A percentile compares a stretch with the other conserved stretches of the same genome.
phyloP scores from a whole-genome alignment of 1,139 yeast species.

The Sugiyamaella pinicola region DNA sequence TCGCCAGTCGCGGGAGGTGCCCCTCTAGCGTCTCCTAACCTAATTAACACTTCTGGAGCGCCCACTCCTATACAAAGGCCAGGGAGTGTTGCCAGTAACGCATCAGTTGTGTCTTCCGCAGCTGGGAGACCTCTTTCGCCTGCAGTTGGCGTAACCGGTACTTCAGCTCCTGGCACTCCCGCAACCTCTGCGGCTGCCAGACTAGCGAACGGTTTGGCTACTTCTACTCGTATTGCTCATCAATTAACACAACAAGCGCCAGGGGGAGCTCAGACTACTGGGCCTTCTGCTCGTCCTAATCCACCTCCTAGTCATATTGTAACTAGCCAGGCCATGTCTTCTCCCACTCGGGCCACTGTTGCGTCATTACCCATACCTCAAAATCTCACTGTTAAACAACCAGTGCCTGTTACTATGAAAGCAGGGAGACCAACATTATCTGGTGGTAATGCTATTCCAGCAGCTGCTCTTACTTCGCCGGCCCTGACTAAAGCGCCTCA shows the following conservation, averaged over 20 bases:
- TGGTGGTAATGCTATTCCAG: conserved; percentile 81
- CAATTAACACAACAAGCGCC: conserved; percentile 15
- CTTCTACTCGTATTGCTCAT: conserved; percentile 11
- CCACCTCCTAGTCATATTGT: conserved; percentile 33
- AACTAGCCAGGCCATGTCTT: conserved; percentile 32
- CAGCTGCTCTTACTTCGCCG: conserved; percentile 70
- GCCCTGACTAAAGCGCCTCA: conserved; percentile 75
- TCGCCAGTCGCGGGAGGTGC: conserved; percentile 11
- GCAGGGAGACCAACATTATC: conserved; percentile 77
- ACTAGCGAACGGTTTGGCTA: conserved; percentile 16
- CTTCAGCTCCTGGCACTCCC: conserved; percentile 17
- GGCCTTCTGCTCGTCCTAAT: conserved; percentile 39
- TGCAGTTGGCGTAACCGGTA: conserved; percentile 9
- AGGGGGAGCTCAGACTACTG: conserved; percentile 27
- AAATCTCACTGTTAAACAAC: conserved; percentile 64
- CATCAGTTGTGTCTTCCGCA: conserved; percentile 9
- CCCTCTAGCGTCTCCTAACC: conserved; percentile 9
- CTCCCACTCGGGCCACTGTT: conserved; percentile 51
- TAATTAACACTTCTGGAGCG: conserved; percentile 2
- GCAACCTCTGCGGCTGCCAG: conserved; percentile 4
- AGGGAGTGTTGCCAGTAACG: conserved; percentile 17
- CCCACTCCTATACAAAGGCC: conserved; percentile 20
- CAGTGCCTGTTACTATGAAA: conserved; percentile 62
- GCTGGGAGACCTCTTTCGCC: conserved; percentile 20
- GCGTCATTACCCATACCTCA: conserved; percentile 68